A percentile compares a stretch with the other conserved stretches of the same genome.
Evolutionary conservation across 2,329 filamentous ascomycete genomes (phyloP).

Genomic region (Ophiostoma quercus): DNA sequence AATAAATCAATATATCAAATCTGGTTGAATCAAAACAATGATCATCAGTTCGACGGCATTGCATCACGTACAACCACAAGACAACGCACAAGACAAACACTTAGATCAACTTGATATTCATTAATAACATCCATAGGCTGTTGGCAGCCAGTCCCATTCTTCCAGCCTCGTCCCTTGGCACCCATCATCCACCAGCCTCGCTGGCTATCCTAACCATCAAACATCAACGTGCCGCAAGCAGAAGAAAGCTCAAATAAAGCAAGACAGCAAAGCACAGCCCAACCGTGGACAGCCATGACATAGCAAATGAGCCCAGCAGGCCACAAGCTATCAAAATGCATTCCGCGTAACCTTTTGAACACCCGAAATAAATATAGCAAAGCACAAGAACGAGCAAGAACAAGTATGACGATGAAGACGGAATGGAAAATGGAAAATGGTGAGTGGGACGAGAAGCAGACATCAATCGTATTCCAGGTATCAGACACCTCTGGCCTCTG

Average conservation of each 20-base stretch:
- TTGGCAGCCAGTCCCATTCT: neutral
- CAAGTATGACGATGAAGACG: neutral
- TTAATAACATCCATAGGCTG: constrained; percentile 4
- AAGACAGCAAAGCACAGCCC: neutral
- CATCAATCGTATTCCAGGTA: constrained; percentile 11
- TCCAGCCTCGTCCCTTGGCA: constrained; percentile 2
- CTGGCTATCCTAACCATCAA: neutral
- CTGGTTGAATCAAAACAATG: neutral
- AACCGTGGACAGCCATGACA: neutral
- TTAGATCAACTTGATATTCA: neutral
- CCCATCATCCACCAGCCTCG: neutral
- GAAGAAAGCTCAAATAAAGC: constrained; percentile 1
- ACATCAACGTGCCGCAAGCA: neutral
- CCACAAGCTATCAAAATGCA: neutral
- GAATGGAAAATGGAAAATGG: neutral
- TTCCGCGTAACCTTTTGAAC: constrained; percentile 8
- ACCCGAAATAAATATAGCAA: neutral
- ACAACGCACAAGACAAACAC: neutral
- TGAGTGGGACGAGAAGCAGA: neutral
- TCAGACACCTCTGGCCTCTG: neutral
- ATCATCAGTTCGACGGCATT: neutral
- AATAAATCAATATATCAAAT: too few species aligned
- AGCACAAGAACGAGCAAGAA: constrained; percentile 4
- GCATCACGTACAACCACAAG: neutral
- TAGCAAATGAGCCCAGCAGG: neutral